These are phyloP conservation scores for Candida pseudocylindracea DNA, from an alignment of 1,139 yeast genomes.

Conservation along the genomic window DNA sequence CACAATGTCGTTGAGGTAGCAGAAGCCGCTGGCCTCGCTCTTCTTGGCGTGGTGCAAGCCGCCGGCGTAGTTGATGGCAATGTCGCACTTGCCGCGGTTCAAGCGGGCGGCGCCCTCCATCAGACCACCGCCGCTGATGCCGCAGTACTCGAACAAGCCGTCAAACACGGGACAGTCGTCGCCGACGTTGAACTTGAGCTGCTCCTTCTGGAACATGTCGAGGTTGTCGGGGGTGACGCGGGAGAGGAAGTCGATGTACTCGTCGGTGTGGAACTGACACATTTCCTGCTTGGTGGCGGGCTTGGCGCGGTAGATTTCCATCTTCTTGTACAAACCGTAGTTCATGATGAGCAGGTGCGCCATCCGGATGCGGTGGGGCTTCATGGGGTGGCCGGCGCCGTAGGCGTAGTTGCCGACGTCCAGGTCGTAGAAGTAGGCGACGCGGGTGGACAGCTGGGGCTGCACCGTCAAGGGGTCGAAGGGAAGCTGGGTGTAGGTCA, in stretches of 20 bases:
- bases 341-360: conserved; percentile 94
- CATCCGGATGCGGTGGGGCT: conserved; percentile 97
- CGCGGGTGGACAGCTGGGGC: conserved; percentile 17
- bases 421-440: conserved; percentile 29
- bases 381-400: conserved; percentile 98
- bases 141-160: conserved; percentile 87
- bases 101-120: conserved; percentile 94
- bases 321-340: conserved; percentile 86
- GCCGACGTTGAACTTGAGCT: conserved; percentile 90
- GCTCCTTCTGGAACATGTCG: conserved; percentile 81
- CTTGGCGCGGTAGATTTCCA: conserved; percentile 93
- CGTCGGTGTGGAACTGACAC: conserved; percentile 98
- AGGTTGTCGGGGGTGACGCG: conserved; percentile 89
- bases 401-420: conserved; percentile 96
- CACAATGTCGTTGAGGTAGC: conserved; percentile 74
- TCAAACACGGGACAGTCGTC: conserved; percentile 57
- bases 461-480: conserved; percentile 22
- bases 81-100: conserved; percentile 83
- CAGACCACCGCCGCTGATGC: conserved; percentile 88
- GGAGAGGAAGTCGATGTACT: conserved; percentile 81
- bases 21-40: conserved; percentile 88
- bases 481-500: conserved; percentile 20
- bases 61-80: conserved; percentile 94
- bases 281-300: conserved; percentile 97
- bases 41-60: conserved; percentile 95